phyloP scores from a whole-genome alignment of 305 asterid genomes.

The Fraxinus nigra region DNA sequence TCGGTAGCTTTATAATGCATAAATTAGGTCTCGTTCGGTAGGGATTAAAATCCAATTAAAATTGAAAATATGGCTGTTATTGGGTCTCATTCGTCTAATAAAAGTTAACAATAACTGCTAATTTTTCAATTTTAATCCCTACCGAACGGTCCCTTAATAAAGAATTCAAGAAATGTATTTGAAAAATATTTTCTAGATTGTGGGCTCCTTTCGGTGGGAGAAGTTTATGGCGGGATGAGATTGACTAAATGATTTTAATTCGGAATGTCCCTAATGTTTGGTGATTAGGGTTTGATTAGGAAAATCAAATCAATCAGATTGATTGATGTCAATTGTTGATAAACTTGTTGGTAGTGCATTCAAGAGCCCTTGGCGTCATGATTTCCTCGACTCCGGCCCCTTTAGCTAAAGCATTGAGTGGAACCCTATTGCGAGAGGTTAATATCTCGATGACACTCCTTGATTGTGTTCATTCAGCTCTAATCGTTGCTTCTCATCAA shows the following conservation, averaged over 20 bases:
- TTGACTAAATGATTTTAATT: background rate
- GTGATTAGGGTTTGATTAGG: background rate
- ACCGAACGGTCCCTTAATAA: too few relatives aligned
- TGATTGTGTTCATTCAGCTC: background rate
- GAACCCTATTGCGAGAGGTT: background rate
- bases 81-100: too few relatives aligned
- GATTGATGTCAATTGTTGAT: background rate
- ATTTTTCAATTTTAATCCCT: too few relatives aligned
- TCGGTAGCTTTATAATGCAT: background rate
- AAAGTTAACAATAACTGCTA: too few relatives aligned
- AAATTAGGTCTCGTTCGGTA: too few relatives aligned
- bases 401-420: background rate
- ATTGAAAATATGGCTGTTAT: too few relatives aligned
- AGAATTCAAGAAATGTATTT: background rate
- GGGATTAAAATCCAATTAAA: too few relatives aligned
- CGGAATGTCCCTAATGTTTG: background rate
- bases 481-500: background rate
- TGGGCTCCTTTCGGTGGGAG: background rate
- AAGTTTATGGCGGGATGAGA: background rate
- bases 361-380: background rate
- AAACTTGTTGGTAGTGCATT: background rate
- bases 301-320: background rate
- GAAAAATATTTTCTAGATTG: background rate
- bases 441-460: background rate
- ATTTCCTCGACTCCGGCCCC: background rate